These are phyloP conservation scores for Pythium sp. DNA, from an alignment of 352 stramenopile genomes.

Conservation along the genomic window DNA sequence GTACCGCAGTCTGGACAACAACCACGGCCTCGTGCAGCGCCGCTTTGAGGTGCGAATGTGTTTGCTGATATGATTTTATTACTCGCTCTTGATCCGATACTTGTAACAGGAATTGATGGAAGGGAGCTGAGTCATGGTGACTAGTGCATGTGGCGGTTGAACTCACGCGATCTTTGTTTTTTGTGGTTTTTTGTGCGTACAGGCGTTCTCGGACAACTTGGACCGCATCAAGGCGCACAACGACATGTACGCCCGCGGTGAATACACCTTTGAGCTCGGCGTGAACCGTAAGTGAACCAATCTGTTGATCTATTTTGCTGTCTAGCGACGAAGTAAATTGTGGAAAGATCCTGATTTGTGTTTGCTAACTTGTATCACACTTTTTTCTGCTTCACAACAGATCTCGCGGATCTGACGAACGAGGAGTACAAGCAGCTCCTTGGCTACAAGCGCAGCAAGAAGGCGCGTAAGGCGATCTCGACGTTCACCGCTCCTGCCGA, in stretches of 20 bases:
- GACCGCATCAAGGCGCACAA: constrained; percentile 53
- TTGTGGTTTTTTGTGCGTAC: neutral
- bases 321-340: neutral
- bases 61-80: neutral
- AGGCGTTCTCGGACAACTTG: constrained; percentile 47
- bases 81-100: no score
- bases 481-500: constrained; percentile 19
- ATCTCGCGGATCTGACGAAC: constrained; percentile 38
- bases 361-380: neutral
- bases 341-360: constrained; percentile 1
- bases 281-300: constrained; percentile 29
- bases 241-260: constrained; percentile 36
- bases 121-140: neutral
- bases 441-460: constrained; percentile 31
- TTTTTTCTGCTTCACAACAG: constrained; percentile 10
- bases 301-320: neutral
- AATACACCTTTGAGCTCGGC: constrained; percentile 48
- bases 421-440: constrained; percentile 40
- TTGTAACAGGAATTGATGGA: neutral
- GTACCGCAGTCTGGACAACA: constrained; percentile 39
- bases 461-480: constrained; percentile 2
- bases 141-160: neutral
- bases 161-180: neutral
- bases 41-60: constrained; percentile 26
- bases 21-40: constrained; percentile 34